phyloP scores from a whole-genome alignment of 129 eudicot genomes.

The Arctium lappa region DNA sequence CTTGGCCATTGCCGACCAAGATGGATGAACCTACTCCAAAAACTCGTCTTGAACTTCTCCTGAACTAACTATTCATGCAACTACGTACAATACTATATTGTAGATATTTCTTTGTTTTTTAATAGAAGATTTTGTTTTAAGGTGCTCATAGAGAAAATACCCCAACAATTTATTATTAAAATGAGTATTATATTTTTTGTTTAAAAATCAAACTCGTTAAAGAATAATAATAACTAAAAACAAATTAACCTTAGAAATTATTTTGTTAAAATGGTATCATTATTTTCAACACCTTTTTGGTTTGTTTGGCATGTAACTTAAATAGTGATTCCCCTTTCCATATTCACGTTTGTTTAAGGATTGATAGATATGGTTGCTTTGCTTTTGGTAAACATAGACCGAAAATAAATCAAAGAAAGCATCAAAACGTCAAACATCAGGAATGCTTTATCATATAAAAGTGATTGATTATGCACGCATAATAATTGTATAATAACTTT shows the following conservation, averaged over 20 bases:
- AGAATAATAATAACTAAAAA: too few species aligned
- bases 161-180: too few species aligned
- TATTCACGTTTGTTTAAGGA: not conserved
- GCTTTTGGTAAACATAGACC: slow-evolving; percentile 5
- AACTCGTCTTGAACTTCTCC: too few species aligned
- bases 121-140: too few species aligned
- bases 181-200: too few species aligned
- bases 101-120: too few species aligned
- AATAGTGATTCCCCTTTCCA: not conserved
- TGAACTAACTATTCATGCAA: too few species aligned
- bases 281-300: not conserved
- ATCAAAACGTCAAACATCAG: not conserved
- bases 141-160: too few species aligned
- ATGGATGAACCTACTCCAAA: too few species aligned
- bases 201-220: too few species aligned
- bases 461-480: slow-evolving; percentile 1
- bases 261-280: not conserved
- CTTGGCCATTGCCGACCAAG: too few species aligned
- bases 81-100: too few species aligned
- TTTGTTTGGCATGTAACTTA: slow-evolving; percentile 1
- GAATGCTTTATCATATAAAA: not conserved
- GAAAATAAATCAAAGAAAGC: not conserved
- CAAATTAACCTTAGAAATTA: not conserved
- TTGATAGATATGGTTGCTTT: slow-evolving; percentile 11
- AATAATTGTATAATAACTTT: not conserved